Evolutionary conservation across 2,329 filamentous ascomycete genomes (phyloP).

Genomic region (Arthrinium phaeospermum): DNA sequence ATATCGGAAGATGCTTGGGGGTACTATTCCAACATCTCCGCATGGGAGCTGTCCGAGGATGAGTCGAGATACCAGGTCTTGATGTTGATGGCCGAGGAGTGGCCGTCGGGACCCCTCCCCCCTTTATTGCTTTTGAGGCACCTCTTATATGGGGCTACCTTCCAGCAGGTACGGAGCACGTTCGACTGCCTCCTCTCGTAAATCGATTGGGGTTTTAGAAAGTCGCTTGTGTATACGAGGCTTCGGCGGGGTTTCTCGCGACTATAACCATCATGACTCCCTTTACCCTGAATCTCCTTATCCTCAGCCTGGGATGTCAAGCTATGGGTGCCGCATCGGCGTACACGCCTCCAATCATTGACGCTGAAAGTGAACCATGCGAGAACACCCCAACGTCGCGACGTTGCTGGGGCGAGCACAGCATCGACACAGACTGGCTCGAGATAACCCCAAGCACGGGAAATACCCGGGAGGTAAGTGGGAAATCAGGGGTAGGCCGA

Average conservation of each 20-base stretch:
- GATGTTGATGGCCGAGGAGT: background rate
- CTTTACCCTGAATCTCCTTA: background rate
- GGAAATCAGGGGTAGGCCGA: background rate
- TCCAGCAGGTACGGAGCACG: background rate
- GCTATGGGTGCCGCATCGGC: background rate
- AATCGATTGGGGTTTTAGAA: background rate
- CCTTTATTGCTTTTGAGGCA: background rate
- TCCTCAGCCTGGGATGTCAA: background rate
- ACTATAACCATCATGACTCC: background rate
- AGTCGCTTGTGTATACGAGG: background rate
- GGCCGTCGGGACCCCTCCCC: background rate
- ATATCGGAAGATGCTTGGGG: too few species aligned
- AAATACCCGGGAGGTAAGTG: slow-evolving; percentile 48
- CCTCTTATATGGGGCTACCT: background rate
- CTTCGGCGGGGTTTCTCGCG: background rate
- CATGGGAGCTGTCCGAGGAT: background rate
- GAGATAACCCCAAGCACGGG: slow-evolving; percentile 50
- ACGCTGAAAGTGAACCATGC: background rate
- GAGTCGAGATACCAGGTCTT: background rate
- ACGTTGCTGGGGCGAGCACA: slow-evolving; percentile 53
- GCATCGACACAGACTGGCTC: slow-evolving; percentile 53
- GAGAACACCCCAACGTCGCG: slow-evolving; percentile 41
- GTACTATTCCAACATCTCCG: background rate
- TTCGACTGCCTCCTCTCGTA: background rate
- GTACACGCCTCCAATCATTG: too few species aligned